Evolutionary conservation across 2,329 filamentous ascomycete species (phyloP), one percentile per base, ranked within the genome.

Genomic region (Ceratocystis variospora): DNA sequence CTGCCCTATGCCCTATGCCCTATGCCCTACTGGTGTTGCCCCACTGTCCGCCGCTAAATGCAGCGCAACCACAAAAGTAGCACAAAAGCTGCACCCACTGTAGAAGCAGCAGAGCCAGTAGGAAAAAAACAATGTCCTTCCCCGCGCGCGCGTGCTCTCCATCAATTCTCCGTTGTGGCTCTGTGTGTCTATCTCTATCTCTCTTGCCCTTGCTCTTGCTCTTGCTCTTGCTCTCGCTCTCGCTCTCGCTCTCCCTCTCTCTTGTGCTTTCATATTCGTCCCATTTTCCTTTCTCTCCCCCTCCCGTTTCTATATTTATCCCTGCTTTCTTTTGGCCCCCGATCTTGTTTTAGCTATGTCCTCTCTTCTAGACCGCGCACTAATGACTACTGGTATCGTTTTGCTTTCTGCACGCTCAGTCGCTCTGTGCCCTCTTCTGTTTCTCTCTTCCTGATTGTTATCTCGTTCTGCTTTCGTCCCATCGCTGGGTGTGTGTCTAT

Each of bases 371-470:
- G 53, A 57, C 53, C 53, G 33, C 41, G 3, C 22, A 22, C 44
- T 25, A 48, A 63, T 15, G 61, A 8, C 12, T 8, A 41, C 5
- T 50, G 61, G 25, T 48, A 25, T 25, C 25, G 61, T 63, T 63
- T 63, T 63, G 61, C 17, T 17, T 63, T 50, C 37, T 63, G 61
- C 61, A 63, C 61, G 61, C 61, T 63, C 44, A 50, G 61, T 63
- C 61, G 22, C 46, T 62, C 41, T 48, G 41, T 62, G 19, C 25
- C 28, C n/a, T 45, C 28, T 44, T 28, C 22, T 57, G 53, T n/a
- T 22, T 57, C 10, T n/a, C 10, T 25, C 31, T 19, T 28, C 7
- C 28, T 25, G 19, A 6, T n/a, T 19, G 19, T 10, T 33, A 6
- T 41, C 17, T 25, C 17, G n/a, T 15, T 63, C 25, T 50, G 44